These are phyloP conservation scores for Flaveria ramosissima DNA, from an alignment of 129 eudicot species.

Conservation along the genomic window DNA sequence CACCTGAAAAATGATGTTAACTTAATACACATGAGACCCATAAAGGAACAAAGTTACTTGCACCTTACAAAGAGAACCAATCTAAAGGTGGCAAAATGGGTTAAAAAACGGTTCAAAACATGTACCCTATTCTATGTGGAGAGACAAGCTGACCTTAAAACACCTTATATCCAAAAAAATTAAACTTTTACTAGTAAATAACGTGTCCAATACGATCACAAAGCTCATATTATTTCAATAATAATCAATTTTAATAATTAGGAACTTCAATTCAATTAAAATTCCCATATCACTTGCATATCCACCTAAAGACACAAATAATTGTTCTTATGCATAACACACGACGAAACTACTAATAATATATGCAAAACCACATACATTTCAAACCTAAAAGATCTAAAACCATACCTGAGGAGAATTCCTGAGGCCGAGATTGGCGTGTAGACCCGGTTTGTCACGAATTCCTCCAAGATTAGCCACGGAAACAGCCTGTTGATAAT, in stretches of 20 bases:
- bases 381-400: background rate
- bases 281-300: background rate
- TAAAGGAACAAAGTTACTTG: background rate
- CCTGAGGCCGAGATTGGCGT: constrained; percentile 76
- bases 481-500: constrained; percentile 87
- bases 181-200: background rate
- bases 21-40: background rate
- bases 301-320: background rate
- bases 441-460: constrained; percentile 68
- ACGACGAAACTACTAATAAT: constrained; percentile 2
- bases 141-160: background rate
- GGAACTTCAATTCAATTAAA: background rate
- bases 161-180: background rate
- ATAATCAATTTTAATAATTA: background rate
- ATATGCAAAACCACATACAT: background rate
- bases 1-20: constrained; percentile 47
- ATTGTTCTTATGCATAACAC: background rate
- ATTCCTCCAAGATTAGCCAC: constrained; percentile 81
- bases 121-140: background rate
- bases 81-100: background rate
- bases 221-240: background rate
- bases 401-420: constrained; percentile 72
- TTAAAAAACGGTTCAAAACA: background rate
- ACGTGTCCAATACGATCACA: background rate
- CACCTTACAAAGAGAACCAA: background rate